Conservation (phyloP, 768 basidiomycete species). For the Podaxis pistillaris region DNA sequence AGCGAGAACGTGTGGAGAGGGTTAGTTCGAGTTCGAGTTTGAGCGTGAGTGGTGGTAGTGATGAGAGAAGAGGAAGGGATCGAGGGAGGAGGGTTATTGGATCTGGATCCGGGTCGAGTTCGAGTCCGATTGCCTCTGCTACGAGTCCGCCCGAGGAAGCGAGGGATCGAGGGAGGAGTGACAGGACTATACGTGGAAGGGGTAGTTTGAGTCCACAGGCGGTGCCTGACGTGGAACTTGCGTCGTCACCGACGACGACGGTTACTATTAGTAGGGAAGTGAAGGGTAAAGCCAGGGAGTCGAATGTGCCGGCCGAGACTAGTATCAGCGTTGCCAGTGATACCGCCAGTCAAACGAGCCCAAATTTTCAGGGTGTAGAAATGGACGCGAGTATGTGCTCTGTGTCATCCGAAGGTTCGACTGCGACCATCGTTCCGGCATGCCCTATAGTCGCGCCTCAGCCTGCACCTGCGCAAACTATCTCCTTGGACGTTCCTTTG, state of each 20-base stretch:
- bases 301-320: neutral
- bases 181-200: neutral
- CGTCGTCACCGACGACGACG: neutral
- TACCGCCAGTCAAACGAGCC: slow-evolving; percentile 3
- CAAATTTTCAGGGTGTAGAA: neutral
- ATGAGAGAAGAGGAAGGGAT: slow-evolving; percentile 40
- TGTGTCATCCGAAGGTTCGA: slow-evolving; percentile 11
- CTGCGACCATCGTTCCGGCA: slow-evolving; percentile 12
- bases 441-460: slow-evolving; percentile 21
- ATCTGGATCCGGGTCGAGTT: slow-evolving; percentile 14
- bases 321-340: slow-evolving; percentile 4
- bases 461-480: slow-evolving; percentile 23
- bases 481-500: slow-evolving; percentile 21
- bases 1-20: slow-evolving; percentile 23
- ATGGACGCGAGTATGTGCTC: slow-evolving; percentile 20
- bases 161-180: slow-evolving; percentile 3
- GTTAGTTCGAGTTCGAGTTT: slow-evolving; percentile 22
- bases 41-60: slow-evolving; percentile 24
- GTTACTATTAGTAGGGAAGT: neutral
- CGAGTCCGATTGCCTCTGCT: slow-evolving; percentile 3
- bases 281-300: slow-evolving; percentile 9
- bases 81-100: slow-evolving; percentile 25
- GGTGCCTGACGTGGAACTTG: neutral
- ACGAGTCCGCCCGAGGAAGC: neutral
- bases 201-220: slow-evolving; percentile 5